These are phyloP conservation scores for Botryotinia convoluta DNA, from an alignment of 2,329 filamentous ascomycete species.

Conservation along the genomic window DNA sequence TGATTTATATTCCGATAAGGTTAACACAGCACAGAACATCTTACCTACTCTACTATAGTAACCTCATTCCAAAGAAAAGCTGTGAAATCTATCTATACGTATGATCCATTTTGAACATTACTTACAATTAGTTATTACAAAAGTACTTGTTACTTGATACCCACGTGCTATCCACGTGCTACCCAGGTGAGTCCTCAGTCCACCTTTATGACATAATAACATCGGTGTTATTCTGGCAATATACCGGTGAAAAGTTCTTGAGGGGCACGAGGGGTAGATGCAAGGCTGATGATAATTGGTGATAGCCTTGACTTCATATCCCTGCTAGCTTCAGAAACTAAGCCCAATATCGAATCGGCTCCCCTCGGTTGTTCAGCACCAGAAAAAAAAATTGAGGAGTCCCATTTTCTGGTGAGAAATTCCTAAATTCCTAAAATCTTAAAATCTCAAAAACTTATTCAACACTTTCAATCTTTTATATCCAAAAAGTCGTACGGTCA, in stretches of 20 bases:
- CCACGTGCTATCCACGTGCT: not conserved
- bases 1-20: not conserved
- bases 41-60: not conserved
- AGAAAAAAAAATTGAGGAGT: constrained; percentile 6
- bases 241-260: constrained; percentile 1
- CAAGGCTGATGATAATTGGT: not conserved
- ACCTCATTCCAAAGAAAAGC: not conserved
- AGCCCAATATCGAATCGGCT: not conserved
- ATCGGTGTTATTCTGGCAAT: not conserved
- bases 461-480: not conserved
- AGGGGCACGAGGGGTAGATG: constrained; percentile 4
- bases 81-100: not conserved
- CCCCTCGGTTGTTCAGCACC: constrained; percentile 10
- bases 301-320: not conserved
- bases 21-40: not conserved
- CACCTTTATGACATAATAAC: not conserved
- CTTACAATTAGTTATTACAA: not conserved
- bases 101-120: not conserved
- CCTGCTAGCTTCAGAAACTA: not conserved
- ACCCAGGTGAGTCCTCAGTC: not conserved
- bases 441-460: constrained; percentile 2
- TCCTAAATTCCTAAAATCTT: not conserved
- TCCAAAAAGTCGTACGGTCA: not conserved
- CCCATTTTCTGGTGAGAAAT: constrained; percentile 4
- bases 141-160: not conserved